Evolutionary conservation across 2,329 filamentous ascomycete species (phyloP).

Genomic region (Venturia nashicola): DNA sequence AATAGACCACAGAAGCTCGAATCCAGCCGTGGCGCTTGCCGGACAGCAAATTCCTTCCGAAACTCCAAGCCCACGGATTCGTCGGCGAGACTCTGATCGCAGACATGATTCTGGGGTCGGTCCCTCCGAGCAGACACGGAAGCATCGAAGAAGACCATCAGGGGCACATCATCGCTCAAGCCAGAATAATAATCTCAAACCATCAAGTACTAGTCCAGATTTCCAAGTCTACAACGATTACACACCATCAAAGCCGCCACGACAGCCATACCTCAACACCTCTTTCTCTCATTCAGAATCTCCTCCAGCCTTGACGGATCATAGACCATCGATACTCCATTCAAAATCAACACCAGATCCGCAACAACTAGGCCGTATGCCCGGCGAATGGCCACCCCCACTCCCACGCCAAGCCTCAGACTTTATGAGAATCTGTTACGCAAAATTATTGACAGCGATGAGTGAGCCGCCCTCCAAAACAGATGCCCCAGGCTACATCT

Average conservation of each 20-base stretch:
- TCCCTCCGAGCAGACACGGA: neutral
- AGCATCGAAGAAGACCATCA: neutral
- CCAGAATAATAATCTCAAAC: neutral
- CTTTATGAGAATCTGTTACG: slow-evolving; percentile 1
- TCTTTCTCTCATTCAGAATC: slow-evolving; percentile 1
- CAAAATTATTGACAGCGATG: slow-evolving; percentile 9
- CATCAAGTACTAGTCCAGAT: neutral
- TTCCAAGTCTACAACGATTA: slow-evolving; percentile 5
- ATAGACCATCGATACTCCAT: neutral
- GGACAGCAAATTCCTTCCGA: neutral
- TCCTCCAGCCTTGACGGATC: neutral
- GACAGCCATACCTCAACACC: neutral
- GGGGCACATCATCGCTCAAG: neutral
- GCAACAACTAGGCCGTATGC: neutral
- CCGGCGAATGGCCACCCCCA: slow-evolving; percentile 9
- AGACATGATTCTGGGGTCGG: slow-evolving; percentile 3
- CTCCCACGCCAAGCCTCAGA: slow-evolving; percentile 8
- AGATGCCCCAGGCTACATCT: slow-evolving; percentile 64
- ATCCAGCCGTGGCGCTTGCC: neutral
- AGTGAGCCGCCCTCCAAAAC: slow-evolving; percentile 5
- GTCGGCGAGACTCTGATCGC: neutral
- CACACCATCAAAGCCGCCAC: neutral
- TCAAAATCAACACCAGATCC: slow-evolving; percentile 9
- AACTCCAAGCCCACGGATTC: neutral
- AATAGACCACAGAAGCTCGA: neutral